These are phyloP conservation scores for Steccherinum ochraceum DNA, from an alignment of 768 basidiomycete species.

Conservation along the genomic window DNA sequence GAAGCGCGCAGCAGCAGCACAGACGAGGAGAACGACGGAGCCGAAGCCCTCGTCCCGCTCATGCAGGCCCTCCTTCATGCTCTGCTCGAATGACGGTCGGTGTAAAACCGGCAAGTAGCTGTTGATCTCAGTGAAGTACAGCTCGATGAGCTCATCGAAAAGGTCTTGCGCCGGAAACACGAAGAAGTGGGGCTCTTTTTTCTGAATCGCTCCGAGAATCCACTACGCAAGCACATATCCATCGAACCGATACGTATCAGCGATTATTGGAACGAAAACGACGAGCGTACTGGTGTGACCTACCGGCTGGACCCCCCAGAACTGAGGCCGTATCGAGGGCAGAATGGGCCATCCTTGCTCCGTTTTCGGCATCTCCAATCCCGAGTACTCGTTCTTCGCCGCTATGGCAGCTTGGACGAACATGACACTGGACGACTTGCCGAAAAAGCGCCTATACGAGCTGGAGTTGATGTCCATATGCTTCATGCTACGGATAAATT, in stretches of 20 bases:
- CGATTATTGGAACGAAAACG: not conserved
- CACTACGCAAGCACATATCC: too few relatives aligned
- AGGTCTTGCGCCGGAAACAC: slow-evolving; percentile 3
- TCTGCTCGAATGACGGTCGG: slow-evolving; percentile 33
- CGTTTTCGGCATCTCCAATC: too few relatives aligned
- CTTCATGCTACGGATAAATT: slow-evolving; percentile 2
- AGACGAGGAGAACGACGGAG: slow-evolving; percentile 45
- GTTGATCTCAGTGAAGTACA: slow-evolving; percentile 33
- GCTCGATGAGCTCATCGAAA: slow-evolving; percentile 29
- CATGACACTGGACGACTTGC: slow-evolving; percentile 8
- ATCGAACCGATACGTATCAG: not conserved
- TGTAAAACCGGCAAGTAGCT: slow-evolving; percentile 33
- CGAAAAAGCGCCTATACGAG: slow-evolving; percentile 7
- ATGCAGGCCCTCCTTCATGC: slow-evolving; percentile 29
- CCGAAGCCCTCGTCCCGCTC: slow-evolving; percentile 37
- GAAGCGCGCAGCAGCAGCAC: slow-evolving; percentile 39
- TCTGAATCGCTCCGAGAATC: slow-evolving; percentile 20
- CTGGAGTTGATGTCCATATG: slow-evolving; percentile 6
- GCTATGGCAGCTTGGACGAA: slow-evolving; percentile 11
- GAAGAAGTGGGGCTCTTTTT: slow-evolving; percentile 20
- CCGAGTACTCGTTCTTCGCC: slow-evolving; percentile 3
- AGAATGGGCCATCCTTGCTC: not conserved
- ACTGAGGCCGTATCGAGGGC: not conserved
- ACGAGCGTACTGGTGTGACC: not conserved
- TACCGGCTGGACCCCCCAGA: slow-evolving; percentile 3